Base-by-base conservation (phyloP, 148 eudicot genomes). In the Silene uniflora region DNA sequence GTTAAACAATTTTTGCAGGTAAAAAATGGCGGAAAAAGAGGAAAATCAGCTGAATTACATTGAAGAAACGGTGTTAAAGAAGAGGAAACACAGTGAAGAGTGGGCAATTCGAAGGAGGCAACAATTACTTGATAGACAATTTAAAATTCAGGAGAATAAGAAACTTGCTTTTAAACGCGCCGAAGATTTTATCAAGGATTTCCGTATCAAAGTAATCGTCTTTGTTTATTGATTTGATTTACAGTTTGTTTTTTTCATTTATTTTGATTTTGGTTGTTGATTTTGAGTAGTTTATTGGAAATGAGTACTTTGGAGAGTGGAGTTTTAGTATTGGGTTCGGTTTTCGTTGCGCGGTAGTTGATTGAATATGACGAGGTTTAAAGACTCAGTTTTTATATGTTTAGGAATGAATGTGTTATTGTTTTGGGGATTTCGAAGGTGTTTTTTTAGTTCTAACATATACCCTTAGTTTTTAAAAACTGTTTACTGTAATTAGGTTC, bases 51-150 rank as follows among this genome's bases (percentile, higher is more conserved):
- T 93, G 17, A 81, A 84, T 59, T 92, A 89, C 60, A 83, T 95
- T 14, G 83, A 87, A 18, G 97, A 95, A 78, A 88, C 90, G 19
- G 81, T 95, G 21, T 82, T 95, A 82, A 95, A 92, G 87, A 95
- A 95, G 76, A 86, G 97, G 85, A 95, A 82, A 66, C 88, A 78
- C 73, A 95, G 89, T 44, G 98, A 91, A 52, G 84, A 91, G n/a
- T 93, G 98, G 98, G 97, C 97, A 3, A 85, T 89, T 47, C 75
- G 87, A 70, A 90, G 91, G 75, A 87, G 87, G 69, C 87, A 87
- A 52, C 93, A 90, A 81, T 69, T 92, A 79, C 82, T 86, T 23
- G 88, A 95, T 80, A 83, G 87, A 69, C 81, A 83, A 65, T 90
- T 83, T 82, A 89, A 86, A 72, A 77, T 32, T 32, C 89, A 86